These are phyloP conservation scores for Globisporangium paddicum DNA, from an alignment of 352 stramenopile species.

Conservation along the genomic window DNA sequence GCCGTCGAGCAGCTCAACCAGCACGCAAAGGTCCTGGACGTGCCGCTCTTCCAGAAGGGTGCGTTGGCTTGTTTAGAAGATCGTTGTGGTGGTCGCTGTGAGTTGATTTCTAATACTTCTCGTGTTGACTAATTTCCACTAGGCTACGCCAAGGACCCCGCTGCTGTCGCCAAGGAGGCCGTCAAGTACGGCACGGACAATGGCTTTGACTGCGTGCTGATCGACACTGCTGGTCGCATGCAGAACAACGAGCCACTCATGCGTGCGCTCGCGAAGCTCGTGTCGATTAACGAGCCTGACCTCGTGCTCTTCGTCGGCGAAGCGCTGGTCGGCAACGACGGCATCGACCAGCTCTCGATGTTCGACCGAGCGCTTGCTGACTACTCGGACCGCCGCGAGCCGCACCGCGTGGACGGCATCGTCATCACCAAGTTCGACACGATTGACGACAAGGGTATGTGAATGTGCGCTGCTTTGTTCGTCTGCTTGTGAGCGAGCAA, in stretches of 20 bases:
- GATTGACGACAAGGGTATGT: constrained; percentile 96
- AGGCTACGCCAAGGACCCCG: constrained; percentile 97
- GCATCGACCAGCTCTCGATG: constrained; percentile 96
- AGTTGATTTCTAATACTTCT: not conserved
- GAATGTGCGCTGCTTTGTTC: constrained; percentile 3
- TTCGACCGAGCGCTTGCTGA: constrained; percentile 92
- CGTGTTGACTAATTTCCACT: constrained; percentile 10
- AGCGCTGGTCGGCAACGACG: constrained; percentile 98
- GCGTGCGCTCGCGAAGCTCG: constrained; percentile 96
- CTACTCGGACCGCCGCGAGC: constrained; percentile 79
- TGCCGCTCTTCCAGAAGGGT: constrained; percentile 94
- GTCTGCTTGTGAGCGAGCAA: not conserved
- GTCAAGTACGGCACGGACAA: constrained; percentile 94
- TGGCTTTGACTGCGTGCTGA: constrained; percentile 96
- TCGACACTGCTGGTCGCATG: constrained; percentile 98
- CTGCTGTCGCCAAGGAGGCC: constrained; percentile 92
- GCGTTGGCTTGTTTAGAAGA: not conserved
- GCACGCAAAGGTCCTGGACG: constrained; percentile 95
- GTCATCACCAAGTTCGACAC: constrained; percentile 99
- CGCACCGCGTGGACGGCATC: constrained; percentile 96
- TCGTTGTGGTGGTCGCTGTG: not conserved
- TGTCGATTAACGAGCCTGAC: constrained; percentile 96
- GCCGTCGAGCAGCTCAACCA: constrained; percentile 98
- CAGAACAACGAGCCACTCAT: constrained; percentile 99
- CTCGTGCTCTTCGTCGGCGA: constrained; percentile 99